Evolutionary conservation across 805 yeast genomes (phyloP), one percentile per base, ranked within the genome.

Genomic region (Zygosaccharomyces siamensis): DNA sequence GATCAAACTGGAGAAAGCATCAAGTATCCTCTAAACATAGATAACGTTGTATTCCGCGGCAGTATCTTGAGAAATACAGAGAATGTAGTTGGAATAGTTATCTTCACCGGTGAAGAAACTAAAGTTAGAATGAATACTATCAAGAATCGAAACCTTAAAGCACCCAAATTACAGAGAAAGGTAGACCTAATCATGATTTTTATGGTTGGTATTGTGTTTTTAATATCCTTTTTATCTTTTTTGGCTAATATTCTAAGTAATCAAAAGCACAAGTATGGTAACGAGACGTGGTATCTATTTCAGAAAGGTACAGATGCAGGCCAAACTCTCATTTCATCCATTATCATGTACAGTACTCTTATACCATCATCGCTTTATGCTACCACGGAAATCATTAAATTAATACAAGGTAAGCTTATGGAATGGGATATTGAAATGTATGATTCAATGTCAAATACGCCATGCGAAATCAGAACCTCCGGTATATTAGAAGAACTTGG

Each of bases 351-450:
- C 72, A 93, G 93, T 65, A 93, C 99, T 0, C 77, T 93, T 71
- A 93, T 93, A 62, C 99, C 99, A 0, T 72, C 93, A 28, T 92
- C 98, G 0, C 76, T 93, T 26, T 95, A 93, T 63, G 98, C 93
- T 18, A 89, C 98, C 0, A 87, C 92, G 89, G 99, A 95, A 65
- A 84, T 93, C 52, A 89, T 90, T 62, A 93, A 93, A 63, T 86
- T 86, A 6, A 80, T 86, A 71, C 99, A 93, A 66, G 77, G 89
- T 66, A 67, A 83, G 37, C 73, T 89, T 48, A 72, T 93, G 60
- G 95, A 89, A 63, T 83, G 82, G 78, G 99, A 93, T 68, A 79
- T 93, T 42, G 98, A 95, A 68, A 89, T 93, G 96, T 93, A 92
- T 61, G 88, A 93, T 63, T 74, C 73, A 14, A 85, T 80, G 28